Evolutionary conservation across 2,329 filamentous ascomycete genomes (phyloP), one percentile per base, ranked within the genome.

Genomic region (Ophiostoma sp.): DNA sequence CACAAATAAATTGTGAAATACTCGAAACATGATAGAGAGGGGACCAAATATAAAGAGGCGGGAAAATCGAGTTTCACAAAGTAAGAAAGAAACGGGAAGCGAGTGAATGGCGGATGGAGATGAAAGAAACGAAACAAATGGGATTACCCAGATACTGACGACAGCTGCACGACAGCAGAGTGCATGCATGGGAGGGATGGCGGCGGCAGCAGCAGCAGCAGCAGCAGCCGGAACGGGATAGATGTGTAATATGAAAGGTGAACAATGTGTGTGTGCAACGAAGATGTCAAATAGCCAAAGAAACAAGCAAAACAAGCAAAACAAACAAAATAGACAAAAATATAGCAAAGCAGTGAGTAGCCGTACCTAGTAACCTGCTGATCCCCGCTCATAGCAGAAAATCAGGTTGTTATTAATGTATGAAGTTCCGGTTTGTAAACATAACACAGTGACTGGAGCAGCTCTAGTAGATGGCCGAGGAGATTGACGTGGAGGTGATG

Each of bases 361-460:
- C 60, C 42, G 12, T 72, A 76, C 85, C 84, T 87, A 76, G 81
- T 80, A 78, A 79, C 78, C 76, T 78, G 78, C 79, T 82, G 82
- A 79, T 87, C 83, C 79, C 82, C 83, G 82, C 81, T 87, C 86
- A 88, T 88, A 87, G 83, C 85, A 86, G 79, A 72, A 18, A 67
- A 1, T 44, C 18, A 63, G n/a, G 45, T 55, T 27, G 44, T 41
- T 38, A 60, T 38, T 64, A 40, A 64, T 66, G 41, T 58, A 68
- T 65, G 55, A 47, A 70, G 38, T 60, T 18, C 18, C 18, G 49
- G 63, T 36, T 45, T 52, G 66, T 52, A 67, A 55, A 11, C 64
- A 68, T 65, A 60, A 41, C 55, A 66, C n/a, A 14, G 64, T 55
- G 38, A 18, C 18, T 18, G 41, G 18, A 49, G 47, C 65, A 60